Evolutionary conservation across 129 eudicot genomes (phyloP).

Genomic region (Solidago caesia): DNA sequence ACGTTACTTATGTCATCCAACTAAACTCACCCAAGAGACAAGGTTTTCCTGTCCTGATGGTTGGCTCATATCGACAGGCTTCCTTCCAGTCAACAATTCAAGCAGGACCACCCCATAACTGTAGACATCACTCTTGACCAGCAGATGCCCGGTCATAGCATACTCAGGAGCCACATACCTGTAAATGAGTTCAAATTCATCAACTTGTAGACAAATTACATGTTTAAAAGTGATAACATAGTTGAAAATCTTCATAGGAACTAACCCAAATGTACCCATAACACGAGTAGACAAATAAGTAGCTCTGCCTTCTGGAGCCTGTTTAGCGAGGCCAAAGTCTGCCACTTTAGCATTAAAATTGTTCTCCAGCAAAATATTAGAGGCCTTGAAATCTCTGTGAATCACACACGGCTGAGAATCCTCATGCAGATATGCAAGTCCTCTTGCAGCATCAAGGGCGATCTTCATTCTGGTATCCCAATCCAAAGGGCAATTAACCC

Average conservation of each 20-base stretch:
- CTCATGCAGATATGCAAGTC: slow-evolving; percentile 96
- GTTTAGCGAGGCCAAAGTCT: slow-evolving; percentile 96
- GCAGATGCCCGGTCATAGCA: slow-evolving; percentile 99
- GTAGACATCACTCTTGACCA: slow-evolving; percentile 95
- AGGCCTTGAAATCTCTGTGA: slow-evolving; percentile 96
- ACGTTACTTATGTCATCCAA: background rate
- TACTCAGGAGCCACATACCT: slow-evolving; percentile 98
- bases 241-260: background rate
- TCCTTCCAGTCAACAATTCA: slow-evolving; percentile 88
- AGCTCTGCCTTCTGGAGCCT: slow-evolving; percentile 93
- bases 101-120: slow-evolving; percentile 98
- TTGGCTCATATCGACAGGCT: slow-evolving; percentile 95
- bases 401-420: slow-evolving; percentile 97
- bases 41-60: slow-evolving; percentile 99
- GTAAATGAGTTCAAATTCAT: slow-evolving; percentile 28
- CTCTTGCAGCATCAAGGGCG: slow-evolving; percentile 99
- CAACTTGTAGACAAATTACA: slow-evolving; percentile 12
- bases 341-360: slow-evolving; percentile 92
- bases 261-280: slow-evolving; percentile 99
- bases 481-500: slow-evolving; percentile 88
- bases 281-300: slow-evolving; percentile 93
- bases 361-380: slow-evolving; percentile 88
- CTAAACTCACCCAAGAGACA: slow-evolving; percentile 87
- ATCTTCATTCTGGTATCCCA: slow-evolving; percentile 98
- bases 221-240: background rate